Evolutionary conservation across 2,329 filamentous ascomycete genomes (phyloP), one percentile per base, ranked within the genome.

Genomic region (Penicillium decumbens): DNA sequence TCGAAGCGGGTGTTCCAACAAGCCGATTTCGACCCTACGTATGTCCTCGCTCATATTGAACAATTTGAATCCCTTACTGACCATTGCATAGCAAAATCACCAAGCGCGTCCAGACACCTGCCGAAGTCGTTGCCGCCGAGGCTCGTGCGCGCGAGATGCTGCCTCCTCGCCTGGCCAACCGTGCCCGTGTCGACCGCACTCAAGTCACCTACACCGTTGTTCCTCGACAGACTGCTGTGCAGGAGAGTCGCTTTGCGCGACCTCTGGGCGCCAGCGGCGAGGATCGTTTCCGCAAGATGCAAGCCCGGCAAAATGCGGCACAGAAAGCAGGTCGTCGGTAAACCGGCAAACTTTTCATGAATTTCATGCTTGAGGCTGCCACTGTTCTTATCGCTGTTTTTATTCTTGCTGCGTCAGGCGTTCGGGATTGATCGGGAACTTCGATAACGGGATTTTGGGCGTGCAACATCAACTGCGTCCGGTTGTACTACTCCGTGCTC

Each of bases 1-100:
- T 91, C 89, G 73, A 93, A 95, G 77, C 84, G 88, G 53, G 77
- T 80, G 43, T 78, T 82, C 58, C 73, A 77, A 45, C 76, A 79
- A 53, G 79, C 76, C 24, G 76, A 77, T 28, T 85, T 81, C 62
- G 82, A 85, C 65, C 81, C 81, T 54, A 74, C 68, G 71, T 73
- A 69, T 53, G 70, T 65, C 42, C 41, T 18, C 13, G 9, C 23
- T 43, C 52, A 7, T 41, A 49, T 20, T 49, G 54, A 30, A 32
- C 43, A 48, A 32, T 43, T 39, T 40, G 35, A 24, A 2, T 39
- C 8, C 4, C 25, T 29, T 47, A 51, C 54, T 64, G 47, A 63
- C 49, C 29, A 9, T 28, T 37, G 6, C 32, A 23, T 50, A 74
- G 71, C 32, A 72, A 71, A 64, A 57, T 72, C 51, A 58, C 62